Percentiles rank a stretch among this genome's conserved stretches.
phyloP scores from a whole-genome alignment of 805 yeast species.

The Barnettozyma populi region DNA sequence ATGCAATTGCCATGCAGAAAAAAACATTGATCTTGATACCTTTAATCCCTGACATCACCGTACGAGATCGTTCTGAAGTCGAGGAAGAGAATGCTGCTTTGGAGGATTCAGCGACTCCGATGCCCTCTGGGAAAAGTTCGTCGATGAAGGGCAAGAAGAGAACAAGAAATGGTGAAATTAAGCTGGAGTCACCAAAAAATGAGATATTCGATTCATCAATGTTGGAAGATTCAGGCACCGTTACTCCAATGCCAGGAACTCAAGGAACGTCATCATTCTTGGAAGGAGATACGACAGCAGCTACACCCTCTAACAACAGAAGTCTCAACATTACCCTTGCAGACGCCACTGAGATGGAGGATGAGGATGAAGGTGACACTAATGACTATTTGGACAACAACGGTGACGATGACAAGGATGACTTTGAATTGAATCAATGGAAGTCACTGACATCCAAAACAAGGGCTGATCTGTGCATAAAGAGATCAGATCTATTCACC shows the following conservation, averaged over 20 bases:
- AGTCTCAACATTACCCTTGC: conserved; percentile 1
- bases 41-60: conserved; percentile 80
- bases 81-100: conserved; percentile 39
- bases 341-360: conserved; percentile 23
- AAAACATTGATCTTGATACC: conserved; percentile 73
- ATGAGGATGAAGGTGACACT: conserved; percentile 34
- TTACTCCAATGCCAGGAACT: conserved; percentile 3
- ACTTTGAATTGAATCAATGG: conserved; percentile 80
- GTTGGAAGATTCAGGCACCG: not conserved
- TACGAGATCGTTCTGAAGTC: conserved; percentile 66
- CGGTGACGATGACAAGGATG: conserved; percentile 59
- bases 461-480: conserved; percentile 67
- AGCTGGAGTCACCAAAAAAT: conserved; percentile 20
- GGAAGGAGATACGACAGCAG: not conserved
- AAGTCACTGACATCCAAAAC: conserved; percentile 73
- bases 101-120: conserved; percentile 23
- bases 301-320: not conserved
- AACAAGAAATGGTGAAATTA: conserved; percentile 31
- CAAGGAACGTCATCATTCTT: conserved; percentile 2
- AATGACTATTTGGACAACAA: conserved; percentile 37
- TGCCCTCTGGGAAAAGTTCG: conserved; percentile 27
- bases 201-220: not conserved
- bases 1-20: conserved; percentile 95
- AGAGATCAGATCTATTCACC: conserved; percentile 62
- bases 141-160: conserved; percentile 37